Evolutionary conservation across 2,329 filamentous ascomycete species (phyloP).

Genomic region (Phialophora tarda): DNA sequence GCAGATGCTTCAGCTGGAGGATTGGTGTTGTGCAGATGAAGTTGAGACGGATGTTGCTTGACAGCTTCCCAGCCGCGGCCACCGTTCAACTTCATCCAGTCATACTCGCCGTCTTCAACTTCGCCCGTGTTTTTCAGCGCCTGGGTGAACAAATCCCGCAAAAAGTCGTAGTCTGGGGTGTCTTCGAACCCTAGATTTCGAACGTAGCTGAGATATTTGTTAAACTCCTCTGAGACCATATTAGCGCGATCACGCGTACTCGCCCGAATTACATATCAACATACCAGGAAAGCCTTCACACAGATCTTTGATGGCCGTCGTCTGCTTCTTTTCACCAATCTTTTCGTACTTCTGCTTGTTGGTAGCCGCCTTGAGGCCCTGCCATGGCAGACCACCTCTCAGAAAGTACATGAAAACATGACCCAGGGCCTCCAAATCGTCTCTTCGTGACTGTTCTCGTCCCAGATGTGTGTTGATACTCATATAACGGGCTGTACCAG

Average conservation of each 20-base stretch:
- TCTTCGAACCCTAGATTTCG: constrained; percentile 98
- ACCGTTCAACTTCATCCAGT: constrained; percentile 99
- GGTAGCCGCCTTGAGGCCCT: constrained; percentile 60
- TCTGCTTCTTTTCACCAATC: constrained; percentile 99
- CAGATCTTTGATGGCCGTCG: constrained; percentile 92
- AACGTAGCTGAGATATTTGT: constrained; percentile 95
- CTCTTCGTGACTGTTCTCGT: constrained; percentile 91
- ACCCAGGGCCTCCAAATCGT: constrained; percentile 86
- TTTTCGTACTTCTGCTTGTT: constrained; percentile 99
- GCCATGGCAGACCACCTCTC: constrained; percentile 69
- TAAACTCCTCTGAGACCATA: constrained; percentile 76
- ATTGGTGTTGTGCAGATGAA: constrained; percentile 80
- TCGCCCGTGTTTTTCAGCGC: constrained; percentile 92
- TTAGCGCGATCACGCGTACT: constrained; percentile 42
- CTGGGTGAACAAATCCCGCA: constrained; percentile 94
- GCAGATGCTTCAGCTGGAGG: constrained; percentile 79
- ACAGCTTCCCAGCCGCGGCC: constrained; percentile 89
- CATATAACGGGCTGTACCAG: constrained; percentile 97
- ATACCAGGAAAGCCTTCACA: constrained; percentile 88
- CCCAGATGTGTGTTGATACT: constrained; percentile 99
- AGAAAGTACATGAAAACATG: constrained; percentile 75
- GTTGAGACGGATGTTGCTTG: constrained; percentile 71
- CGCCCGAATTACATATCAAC: constrained; percentile 34
- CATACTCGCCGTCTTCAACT: constrained; percentile 96
- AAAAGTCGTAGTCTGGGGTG: constrained; percentile 96